Percentiles rank a stretch among this genome's conserved stretches.
Conservation (phyloP, 108 stramenopile species). For the Hondaea fermentalgiana region DNA sequence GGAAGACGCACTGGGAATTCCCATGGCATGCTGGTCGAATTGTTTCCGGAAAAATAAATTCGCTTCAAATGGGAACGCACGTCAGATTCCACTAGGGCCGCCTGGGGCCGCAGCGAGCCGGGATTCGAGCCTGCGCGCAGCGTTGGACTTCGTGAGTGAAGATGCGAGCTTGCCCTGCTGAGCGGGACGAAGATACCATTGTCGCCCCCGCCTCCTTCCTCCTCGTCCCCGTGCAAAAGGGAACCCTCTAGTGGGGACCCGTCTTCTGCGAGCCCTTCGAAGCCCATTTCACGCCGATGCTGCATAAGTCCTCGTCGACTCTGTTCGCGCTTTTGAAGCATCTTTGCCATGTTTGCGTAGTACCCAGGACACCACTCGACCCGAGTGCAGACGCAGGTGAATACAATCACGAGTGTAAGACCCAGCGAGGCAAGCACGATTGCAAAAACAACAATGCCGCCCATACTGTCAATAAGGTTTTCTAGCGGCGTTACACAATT, state of each 20-base stretch:
- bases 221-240: background rate
- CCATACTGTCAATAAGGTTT: background rate
- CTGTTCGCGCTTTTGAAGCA: background rate
- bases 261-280: background rate
- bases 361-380: conserved; percentile 17
- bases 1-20: background rate
- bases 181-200: background rate
- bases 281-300: background rate
- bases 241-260: background rate
- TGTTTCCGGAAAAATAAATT: background rate
- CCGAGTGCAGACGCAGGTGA: background rate
- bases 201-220: background rate
- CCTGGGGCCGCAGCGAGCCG: background rate
- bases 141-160: background rate
- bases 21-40: background rate
- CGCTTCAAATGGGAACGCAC: background rate
- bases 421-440: background rate
- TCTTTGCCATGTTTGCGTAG: conserved; percentile 4
- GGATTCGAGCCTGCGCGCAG: background rate
- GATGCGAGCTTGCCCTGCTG: background rate
- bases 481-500: conserved; percentile 7
- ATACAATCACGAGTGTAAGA: background rate
- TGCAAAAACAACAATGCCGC: conserved; percentile 7
- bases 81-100: background rate
- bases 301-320: background rate